Evolutionary conservation across 129 eudicot genomes (phyloP), one percentile per base, ranked within the genome.

Genomic region (Chrysanthemum seticuspe): DNA sequence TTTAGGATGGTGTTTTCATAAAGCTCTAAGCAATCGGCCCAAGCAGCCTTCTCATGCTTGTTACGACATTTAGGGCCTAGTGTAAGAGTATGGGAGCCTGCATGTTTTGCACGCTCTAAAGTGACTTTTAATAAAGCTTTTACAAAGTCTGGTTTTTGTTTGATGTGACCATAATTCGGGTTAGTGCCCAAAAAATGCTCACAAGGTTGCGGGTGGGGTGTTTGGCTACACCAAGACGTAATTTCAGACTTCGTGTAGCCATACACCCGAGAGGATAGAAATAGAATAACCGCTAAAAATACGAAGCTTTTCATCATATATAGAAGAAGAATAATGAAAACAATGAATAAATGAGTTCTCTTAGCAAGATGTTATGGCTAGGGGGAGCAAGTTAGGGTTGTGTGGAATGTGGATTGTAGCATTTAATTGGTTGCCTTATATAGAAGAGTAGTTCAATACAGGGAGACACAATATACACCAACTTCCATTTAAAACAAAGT

Each of bases 161-260:
- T 78, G 10, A 83, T 80, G 0, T 89, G 78, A 3, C 68, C 62
- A 34, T 78, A 61, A 54, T 85, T 74, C 2, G 86, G 82, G 70
- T 80, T 78, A 0, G 77, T 72, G 54, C 76, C 66, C 18, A 92
- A 13, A 79, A 77, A 89, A 34, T 87, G 81, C 53, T 87, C 87
- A n/a, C 98, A 92, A 4, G 96, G 91, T 21, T 85, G 65, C 0
- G 96, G 96, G 71, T 89, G 59, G 2, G 98, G 98, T n/a, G 95
- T 89, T 73, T 85, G 83, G 67, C 62, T 74, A 25, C 98, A 92
- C 96, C 91, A 87, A 6, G 81, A 66, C 2, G 68, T 83, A 6
- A 92, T 68, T 25, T 68, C 78, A 0, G 78, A 53, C 2, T 67
- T 52, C 7, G 79, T 55, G 74, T 74, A 71, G 66, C 81, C 75